Evolutionary conservation across 73 alveolate species (phyloP).

Genomic region (Tetrahymena elliotti): DNA sequence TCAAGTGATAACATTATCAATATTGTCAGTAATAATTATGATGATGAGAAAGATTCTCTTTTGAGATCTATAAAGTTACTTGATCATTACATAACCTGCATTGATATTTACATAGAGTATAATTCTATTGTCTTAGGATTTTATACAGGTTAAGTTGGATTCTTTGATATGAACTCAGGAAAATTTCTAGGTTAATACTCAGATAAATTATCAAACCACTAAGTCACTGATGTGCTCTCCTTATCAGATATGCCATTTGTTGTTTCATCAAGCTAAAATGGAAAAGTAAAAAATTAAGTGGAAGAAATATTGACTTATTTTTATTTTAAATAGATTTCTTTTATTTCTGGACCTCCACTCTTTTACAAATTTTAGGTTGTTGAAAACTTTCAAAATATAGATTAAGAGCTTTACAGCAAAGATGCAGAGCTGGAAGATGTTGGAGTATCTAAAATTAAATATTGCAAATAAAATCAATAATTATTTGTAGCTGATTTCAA

Average conservation of each 20-base stretch:
- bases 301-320: no score
- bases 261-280: slow-evolving; percentile 7
- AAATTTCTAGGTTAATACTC: slow-evolving; percentile 36
- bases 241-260: slow-evolving; percentile 29
- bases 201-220: slow-evolving; percentile 2
- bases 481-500: slow-evolving; percentile 20
- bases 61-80: slow-evolving; percentile 2
- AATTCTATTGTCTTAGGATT: slow-evolving; percentile 20
- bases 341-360: slow-evolving; percentile 40
- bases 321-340: background rate
- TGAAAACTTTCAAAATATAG: slow-evolving; percentile 17
- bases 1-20: slow-evolving; percentile 22
- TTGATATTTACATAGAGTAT: slow-evolving; percentile 7
- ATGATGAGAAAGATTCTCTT: slow-evolving; percentile 25
- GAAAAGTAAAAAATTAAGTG: background rate
- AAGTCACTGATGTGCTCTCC: slow-evolving; percentile 8
- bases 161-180: slow-evolving; percentile 27
- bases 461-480: slow-evolving; percentile 9
- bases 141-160: slow-evolving; percentile 31
- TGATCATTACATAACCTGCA: slow-evolving; percentile 16
- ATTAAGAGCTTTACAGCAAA: slow-evolving; percentile 11
- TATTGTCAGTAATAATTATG: slow-evolving; percentile 16
- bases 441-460: slow-evolving; percentile 23
- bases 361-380: slow-evolving; percentile 17
- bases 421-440: background rate